Evolutionary conservation across 176 grass and related monocot genomes (phyloP), one percentile per base, ranked within the genome.

Genomic region (Oropetium thomaeum): DNA sequence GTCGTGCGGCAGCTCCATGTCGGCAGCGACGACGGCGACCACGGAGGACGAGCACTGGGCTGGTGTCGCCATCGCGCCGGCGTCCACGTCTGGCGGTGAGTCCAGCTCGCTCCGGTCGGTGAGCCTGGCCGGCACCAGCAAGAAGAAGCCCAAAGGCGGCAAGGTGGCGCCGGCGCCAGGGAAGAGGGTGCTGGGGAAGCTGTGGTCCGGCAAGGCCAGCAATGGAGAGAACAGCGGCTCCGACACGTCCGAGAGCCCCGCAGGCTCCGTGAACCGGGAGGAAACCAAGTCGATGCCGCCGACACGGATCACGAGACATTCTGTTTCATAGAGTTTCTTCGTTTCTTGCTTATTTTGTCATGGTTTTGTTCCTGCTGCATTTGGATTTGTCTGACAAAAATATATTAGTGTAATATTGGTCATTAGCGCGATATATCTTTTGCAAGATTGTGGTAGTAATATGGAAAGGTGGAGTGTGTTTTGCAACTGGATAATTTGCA

Each of bases 201-300:
- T 95, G 65, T 99, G 91, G 96, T 92, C 91, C 17, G 69, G 87
- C 62, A 99, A 90, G 73, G 79, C 53, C 3, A 86, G 86, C 40
- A 73, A 48, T n/a, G 80, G 83, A 13, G 95, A 94, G 67, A 94
- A 88, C 76, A 94, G 84, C 69, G 85, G 89, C 65, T 95, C 89
- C 0, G 91, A 99, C 84, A 92, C 92, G 58, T 99, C 96, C 19
- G 96, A 90, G 64, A 99, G 96, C 68, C 96, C 91, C 11, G 96
- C 89, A 2, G 92, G 89, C 41, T 98, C 91, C 4, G 64, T 82
- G 28, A 95, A 89, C 72, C 79, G 60, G 7, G 96, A 95, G 12
- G 96, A 99, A 14, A 74, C 96, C 20, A 99, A 88, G 82, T 99
- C 96, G 7, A 95, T n/a, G n/a, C n/a, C 82, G 12, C 79, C 82